Evolutionary conservation across 2,329 filamentous ascomycete genomes (phyloP), one percentile per base, ranked within the genome.

Genomic region (Fusarium hostae): DNA sequence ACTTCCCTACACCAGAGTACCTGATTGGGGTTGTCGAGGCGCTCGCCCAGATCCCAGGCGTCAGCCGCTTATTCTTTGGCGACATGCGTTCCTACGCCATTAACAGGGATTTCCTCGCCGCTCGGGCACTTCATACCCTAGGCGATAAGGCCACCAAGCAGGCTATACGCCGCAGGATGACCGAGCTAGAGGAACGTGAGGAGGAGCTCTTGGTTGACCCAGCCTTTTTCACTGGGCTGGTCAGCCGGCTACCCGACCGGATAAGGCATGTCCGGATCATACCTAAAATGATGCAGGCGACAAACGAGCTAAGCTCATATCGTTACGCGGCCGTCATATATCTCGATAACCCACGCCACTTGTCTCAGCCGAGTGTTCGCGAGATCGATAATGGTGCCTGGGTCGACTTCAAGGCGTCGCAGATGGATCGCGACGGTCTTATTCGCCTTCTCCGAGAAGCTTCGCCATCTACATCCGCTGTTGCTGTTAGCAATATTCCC

Each of bases 301-400:
- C 69, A 7, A 78, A 78, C 22, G 77, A 78, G 56, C 65, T 79
- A 6, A 77, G 72, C 58, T 47, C 37, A 4, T 78, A 76, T 35
- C 75, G 77, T 1, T 79, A 77, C 48, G 62, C 68, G 4, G 77
- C 77, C 13, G 68, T 78, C 2, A 24, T 79, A 1, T 68, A 63
- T 18, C 18, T 39, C 20, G n/a, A 12, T 2, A 26, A 44, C 26
- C 26, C 32, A 26, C n/a, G 40, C 26, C 6, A 63, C 28, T 30
- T 30, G 70, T 20, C 47, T 5, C 13, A 10, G 22, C 45, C 34
- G 24, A 11, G 51, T 66, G 11, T 18, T 48, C 6, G 52, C 75
- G 3, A 50, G 57, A 59, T 59, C 35, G 57, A 63, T 2, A 20
- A 30, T 30, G 28, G 28, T 30, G 28, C 28, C 28, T 30, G 28